Percentiles rank a stretch among this genome's conserved stretches.
These are phyloP conservation scores for Citrullus amarus DNA, from an alignment of 306 rosid genomes.

Conservation along the genomic window DNA sequence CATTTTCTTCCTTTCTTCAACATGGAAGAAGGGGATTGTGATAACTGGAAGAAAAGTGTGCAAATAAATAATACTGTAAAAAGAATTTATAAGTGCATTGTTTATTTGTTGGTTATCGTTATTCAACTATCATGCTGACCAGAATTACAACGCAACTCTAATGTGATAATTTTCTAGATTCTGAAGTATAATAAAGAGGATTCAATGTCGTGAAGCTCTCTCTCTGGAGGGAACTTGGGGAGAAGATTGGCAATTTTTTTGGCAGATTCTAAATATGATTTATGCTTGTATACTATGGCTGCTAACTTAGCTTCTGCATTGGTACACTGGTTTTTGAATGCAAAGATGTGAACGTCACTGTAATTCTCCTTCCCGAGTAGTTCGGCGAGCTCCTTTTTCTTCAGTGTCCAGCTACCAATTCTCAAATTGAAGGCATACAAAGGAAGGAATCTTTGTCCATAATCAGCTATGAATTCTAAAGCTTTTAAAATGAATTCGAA, in stretches of 20 bases:
- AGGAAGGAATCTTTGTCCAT: constrained; percentile 70
- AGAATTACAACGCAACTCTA: background rate
- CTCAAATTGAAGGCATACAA: constrained; percentile 41
- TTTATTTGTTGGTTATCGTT: background rate
- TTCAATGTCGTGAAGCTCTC: constrained; percentile 30
- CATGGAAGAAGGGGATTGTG: background rate
- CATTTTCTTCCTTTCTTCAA: background rate
- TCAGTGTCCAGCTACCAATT: constrained; percentile 53
- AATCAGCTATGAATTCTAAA: constrained; percentile 58
- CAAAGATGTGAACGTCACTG: background rate
- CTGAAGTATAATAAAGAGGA: constrained; percentile 26
- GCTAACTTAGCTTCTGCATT: constrained; percentile 15
- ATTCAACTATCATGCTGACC: background rate
- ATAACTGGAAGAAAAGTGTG: background rate
- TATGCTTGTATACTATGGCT: constrained; percentile 10
- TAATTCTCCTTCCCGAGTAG: constrained; percentile 14
- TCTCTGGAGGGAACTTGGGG: constrained; percentile 46
- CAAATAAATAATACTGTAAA: background rate
- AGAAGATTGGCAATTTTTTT: constrained; percentile 33
- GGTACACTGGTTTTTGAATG: background rate
- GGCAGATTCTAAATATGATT: constrained; percentile 32
- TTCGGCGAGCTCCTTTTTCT: constrained; percentile 28
- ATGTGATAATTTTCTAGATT: constrained; percentile 20
- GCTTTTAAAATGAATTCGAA: constrained; percentile 61
- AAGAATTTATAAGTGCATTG: background rate